Percentiles rank a stretch among this genome's conserved stretches.
Evolutionary conservation across 345 rosid species (phyloP).

Genomic region (Populus euphratica): DNA sequence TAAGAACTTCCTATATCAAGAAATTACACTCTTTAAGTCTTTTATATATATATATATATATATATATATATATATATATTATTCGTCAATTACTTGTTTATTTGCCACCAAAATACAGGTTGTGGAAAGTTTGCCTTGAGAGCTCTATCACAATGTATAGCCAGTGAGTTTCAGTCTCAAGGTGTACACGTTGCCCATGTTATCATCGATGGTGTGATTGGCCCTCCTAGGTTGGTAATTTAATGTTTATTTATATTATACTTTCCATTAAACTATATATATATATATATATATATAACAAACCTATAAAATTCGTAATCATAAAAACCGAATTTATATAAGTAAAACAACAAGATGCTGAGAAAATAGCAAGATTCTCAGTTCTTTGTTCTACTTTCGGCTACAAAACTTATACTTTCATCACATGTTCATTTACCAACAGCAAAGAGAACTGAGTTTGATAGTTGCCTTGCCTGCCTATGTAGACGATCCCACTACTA

Average conservation of each 20-base stretch:
- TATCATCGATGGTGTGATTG: slow-evolving; percentile 75
- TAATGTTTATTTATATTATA: too few species aligned
- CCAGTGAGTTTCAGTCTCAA: slow-evolving; percentile 67
- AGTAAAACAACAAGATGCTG: too few species aligned
- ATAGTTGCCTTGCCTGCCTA: neutral
- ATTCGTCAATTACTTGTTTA: neutral
- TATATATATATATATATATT: too few species aligned
- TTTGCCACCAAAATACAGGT: slow-evolving; percentile 34
- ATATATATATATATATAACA: too few species aligned
- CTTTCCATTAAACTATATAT: too few species aligned
- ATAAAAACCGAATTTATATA: too few species aligned
- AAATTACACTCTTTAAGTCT: neutral
- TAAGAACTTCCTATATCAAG: slow-evolving; percentile 17
- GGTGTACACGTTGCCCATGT: slow-evolving; percentile 92
- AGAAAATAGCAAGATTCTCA: neutral
- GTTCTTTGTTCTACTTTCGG: neutral
- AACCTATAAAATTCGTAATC: too few species aligned
- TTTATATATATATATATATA: too few species aligned
- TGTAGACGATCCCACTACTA: too few species aligned
- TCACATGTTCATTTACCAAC: neutral
- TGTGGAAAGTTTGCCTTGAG: slow-evolving; percentile 91
- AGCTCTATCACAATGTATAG: slow-evolving; percentile 77
- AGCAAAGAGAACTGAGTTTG: neutral
- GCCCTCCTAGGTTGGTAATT: slow-evolving; percentile 55
- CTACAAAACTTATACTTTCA: neutral